Evolutionary conservation across 257 asterid species (phyloP), one percentile per base, ranked within the genome.

Genomic region (Linderniella brevidens): DNA sequence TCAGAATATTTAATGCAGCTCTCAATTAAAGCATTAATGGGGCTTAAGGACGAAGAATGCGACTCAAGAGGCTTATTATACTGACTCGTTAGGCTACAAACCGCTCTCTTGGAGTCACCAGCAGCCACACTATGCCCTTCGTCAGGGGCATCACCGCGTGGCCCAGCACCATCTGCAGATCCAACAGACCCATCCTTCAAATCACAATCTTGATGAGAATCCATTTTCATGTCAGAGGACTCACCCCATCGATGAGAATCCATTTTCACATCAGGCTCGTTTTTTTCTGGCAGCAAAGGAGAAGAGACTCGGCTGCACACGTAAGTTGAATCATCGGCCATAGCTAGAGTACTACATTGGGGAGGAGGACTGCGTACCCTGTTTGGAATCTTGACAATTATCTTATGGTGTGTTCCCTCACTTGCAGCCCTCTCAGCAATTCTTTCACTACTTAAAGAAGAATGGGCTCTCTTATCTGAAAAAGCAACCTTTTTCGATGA

Each of bases 11-110:
- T 80, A 9, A 54, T 95, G 52, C 95, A 84, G 65, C 94, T 84
- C 73, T 79, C 97, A 57, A 88, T 65, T 65, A 88, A 69, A 54
- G 98, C 98, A 67, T 78, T 84, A 86, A 88, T 88, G 50, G 97
- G 79, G 70, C 83, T 74, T 61, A 76, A 84, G 61, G 90, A 70
- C 55, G 82, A 60, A 38, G 57, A 75, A 20, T 60, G 86, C 64
- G 64, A 51, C 60, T 76, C 76, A 29, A 58, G 65, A 14, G 73
- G 60, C 50, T n/a, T n/a, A n/a, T 64, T 72, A 52, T 46, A 46
- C 50, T 67, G 77, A 35, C 67, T 59, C 35, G 57, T 64, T 9
- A 60, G 44, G 37, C 53, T 68, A 52, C n/a, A n/a, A n/a, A n/a
- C n/a, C n/a, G n/a, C n/a, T n/a, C n/a, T n/a, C n/a, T n/a, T n/a